Conservation (phyloP, 306 rosid genomes). For the Glycine latifolia region DNA sequence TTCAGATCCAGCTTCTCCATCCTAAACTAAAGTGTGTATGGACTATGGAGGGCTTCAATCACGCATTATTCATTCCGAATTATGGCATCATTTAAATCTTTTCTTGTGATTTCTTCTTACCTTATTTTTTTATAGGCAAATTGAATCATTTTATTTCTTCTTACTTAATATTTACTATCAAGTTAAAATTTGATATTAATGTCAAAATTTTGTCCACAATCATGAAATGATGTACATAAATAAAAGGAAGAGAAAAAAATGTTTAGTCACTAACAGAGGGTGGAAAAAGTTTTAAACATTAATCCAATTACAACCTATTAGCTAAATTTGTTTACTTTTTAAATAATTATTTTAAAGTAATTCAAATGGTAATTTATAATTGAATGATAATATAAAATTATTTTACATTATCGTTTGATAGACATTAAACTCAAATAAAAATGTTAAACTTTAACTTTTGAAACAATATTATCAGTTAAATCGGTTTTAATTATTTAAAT, state of each 20-base stretch:
- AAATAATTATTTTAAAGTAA: too few relatives aligned
- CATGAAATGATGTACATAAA: neutral
- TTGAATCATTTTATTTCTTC: neutral
- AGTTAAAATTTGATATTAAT: neutral
- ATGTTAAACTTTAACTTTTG: neutral
- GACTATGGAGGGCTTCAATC: neutral
- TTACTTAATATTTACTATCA: neutral
- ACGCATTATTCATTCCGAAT: neutral
- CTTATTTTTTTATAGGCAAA: neutral
- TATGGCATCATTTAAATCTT: neutral
- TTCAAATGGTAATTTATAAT: too few relatives aligned
- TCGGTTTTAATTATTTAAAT: too few relatives aligned
- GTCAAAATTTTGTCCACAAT: neutral
- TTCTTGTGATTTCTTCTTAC: neutral
- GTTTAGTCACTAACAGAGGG: too few relatives aligned
- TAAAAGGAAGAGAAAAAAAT: too few relatives aligned
- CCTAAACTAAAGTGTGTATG: neutral
- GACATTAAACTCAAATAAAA: neutral
- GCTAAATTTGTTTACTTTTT: too few relatives aligned
- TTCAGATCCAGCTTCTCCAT: neutral
- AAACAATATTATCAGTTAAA: too few relatives aligned
- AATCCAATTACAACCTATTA: too few relatives aligned
- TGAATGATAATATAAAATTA: too few relatives aligned
- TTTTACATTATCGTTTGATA: too few relatives aligned
- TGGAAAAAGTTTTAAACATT: too few relatives aligned